Evolutionary conservation across 176 grass and related monocot genomes (phyloP), one percentile per base, ranked within the genome.

Genomic region (Puya raimondii): DNA sequence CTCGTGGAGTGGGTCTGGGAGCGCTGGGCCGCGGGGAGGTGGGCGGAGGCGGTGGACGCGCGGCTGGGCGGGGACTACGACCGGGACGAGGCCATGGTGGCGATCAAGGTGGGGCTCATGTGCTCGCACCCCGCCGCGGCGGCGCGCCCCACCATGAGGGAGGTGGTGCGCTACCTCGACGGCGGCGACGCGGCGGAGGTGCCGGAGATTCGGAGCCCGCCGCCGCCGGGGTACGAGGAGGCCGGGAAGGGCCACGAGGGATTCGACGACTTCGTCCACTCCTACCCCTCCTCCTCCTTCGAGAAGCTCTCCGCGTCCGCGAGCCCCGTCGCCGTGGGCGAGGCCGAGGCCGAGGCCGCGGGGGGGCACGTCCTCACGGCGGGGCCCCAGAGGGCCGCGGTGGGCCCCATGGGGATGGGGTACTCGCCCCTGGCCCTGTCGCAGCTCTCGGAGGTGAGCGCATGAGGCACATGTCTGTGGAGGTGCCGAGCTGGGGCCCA

Each of bases 211-310:
- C 74, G 73, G 16, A 74, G 67, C 0, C 80, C 82, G 51, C 80
- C 82, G 18, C 67, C 77, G 8, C 25, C 7, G 9, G 77, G 53
- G 0, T 53, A 27, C 0, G 73, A 61, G 25, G 72, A 74, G 2
- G 79, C 71, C 49, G 72, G 33, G 53, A 70, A 82, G 9, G 81
- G 82, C 13, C 74, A 85, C 61, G 70, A 71, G 0, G 79, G 91
- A 5, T 91, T 86, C 73, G 82, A 91, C 16, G 88, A 91, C 81
- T 96, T 96, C 70, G 17, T 86, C 80, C 91, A 88, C 71, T 96
- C 82, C 52, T 91, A 84, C 85, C 85, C 88, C 1, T 83, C 91
- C 13, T 88, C 80, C n/a, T 96, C 91, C 27, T 86, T 85, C 64
- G 87, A 85, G 67, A 85, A 71, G 48, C 76, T 64, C 9, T 69